A percentile compares a stretch with the other conserved stretches of the same genome.
Evolutionary conservation across 2,329 filamentous ascomycete species (phyloP).

Genomic region (Claviceps sorghi): DNA sequence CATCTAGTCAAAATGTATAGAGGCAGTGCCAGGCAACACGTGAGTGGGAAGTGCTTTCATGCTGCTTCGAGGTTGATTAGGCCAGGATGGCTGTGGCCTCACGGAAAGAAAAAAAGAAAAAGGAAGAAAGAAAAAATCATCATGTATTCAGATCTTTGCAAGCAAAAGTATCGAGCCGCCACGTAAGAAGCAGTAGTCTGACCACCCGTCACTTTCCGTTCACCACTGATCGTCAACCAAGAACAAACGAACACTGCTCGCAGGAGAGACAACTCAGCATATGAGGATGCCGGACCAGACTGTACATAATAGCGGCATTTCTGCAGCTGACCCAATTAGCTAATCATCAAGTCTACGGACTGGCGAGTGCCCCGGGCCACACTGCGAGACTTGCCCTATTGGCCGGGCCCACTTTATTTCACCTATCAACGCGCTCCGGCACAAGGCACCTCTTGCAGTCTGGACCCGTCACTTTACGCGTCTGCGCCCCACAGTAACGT

Average conservation of each 20-base stretch:
- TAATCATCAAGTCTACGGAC: too few relatives aligned
- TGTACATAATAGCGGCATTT: too few relatives aligned
- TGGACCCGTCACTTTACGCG: not conserved
- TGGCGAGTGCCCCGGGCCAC: too few relatives aligned
- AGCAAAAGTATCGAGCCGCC: not conserved
- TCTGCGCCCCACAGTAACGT: not conserved
- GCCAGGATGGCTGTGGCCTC: not conserved
- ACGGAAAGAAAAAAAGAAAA: too few relatives aligned
- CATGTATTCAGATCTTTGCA: not conserved
- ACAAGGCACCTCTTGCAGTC: not conserved
- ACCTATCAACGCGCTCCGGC: not conserved
- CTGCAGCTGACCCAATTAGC: too few relatives aligned
- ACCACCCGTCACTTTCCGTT: not conserved
- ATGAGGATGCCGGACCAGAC: too few relatives aligned
- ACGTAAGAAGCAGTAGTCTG: not conserved
- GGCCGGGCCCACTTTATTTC: too few relatives aligned
- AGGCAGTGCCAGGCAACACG: not conserved
- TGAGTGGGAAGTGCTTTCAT: not conserved
- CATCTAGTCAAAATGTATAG: not conserved
- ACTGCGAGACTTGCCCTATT: too few relatives aligned
- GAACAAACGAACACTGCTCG: not conserved
- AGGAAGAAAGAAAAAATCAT: too few relatives aligned
- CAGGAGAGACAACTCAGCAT: too few relatives aligned
- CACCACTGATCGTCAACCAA: not conserved
- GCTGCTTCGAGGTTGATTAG: not conserved